Percentiles rank a stretch among this genome's conserved stretches.
Conservation (phyloP, 1,139 yeast genomes). For the Hyphopichia fennica region DNA sequence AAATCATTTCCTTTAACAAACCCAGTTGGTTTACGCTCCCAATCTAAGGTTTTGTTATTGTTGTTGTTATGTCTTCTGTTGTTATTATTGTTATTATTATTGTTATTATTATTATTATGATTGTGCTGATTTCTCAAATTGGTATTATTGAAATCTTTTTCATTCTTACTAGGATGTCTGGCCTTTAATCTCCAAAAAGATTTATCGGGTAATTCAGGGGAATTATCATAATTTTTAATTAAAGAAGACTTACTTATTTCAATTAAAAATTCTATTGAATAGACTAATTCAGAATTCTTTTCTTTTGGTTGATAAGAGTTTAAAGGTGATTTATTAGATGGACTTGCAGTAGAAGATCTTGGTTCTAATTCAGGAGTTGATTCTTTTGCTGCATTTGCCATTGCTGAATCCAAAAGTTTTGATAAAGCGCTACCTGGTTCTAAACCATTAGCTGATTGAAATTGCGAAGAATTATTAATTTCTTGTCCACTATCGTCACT, state of each 20-base stretch:
- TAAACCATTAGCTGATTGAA: conserved; percentile 10
- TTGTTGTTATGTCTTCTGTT: conserved; percentile 19
- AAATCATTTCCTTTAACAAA: conserved; percentile 23
- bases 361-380: conserved; percentile 40
- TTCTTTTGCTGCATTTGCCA: conserved; percentile 52
- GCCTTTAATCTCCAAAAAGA: conserved; percentile 40
- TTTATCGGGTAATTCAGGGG: conserved; percentile 37
- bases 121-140: neutral
- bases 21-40: conserved; percentile 33
- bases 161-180: conserved; percentile 8
- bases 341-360: conserved; percentile 17
- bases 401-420: conserved; percentile 42
- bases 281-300: conserved; percentile 21
- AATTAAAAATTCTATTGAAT: conserved; percentile 38
- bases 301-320: conserved; percentile 6
- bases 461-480: conserved; percentile 4
- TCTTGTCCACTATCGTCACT: conserved; percentile 4
- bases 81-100: conserved; percentile 5
- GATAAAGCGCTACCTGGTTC: conserved; percentile 42
- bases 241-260: conserved; percentile 37
- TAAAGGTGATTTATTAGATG: conserved; percentile 9
- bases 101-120: conserved; percentile 8
- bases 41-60: conserved; percentile 9
- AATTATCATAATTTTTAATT: conserved; percentile 24
- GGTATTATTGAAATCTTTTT: conserved; percentile 5